Evolutionary conservation across 2,329 filamentous ascomycete genomes (phyloP), one percentile per base, ranked within the genome.

Genomic region (Fusarium sp.): DNA sequence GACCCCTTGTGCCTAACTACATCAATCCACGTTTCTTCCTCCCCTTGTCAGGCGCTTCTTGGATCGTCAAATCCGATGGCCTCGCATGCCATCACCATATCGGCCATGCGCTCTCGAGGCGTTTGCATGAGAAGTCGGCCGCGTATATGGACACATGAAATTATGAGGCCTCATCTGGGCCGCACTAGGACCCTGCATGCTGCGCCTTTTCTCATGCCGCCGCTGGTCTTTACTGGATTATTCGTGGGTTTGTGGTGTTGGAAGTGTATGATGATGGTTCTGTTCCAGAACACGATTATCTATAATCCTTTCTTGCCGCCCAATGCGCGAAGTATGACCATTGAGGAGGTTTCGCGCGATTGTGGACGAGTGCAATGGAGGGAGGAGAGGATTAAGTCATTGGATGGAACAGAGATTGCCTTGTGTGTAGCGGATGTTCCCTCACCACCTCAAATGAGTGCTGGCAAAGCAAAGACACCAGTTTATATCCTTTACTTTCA

Each of bases 221-320:
- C 93, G 0, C 76, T 87, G 10, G 83, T 93, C 45, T 94, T 94
- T 76, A 78, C 84, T 17, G 89, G 91, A 3, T 83, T 95, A 38
- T 84, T 93, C 7, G 75, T 92, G 20, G 85, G 85, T 6, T 82
- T 95, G 17, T 95, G 87, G 86, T 83, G 81, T 4, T 89, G 87
- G 85, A 90, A 91, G 77, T 94, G 92, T 76, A 80, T 89, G 57
- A 92, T 93, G 89, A 89, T 94, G 82, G 84, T 95, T 32, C 73
- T 92, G 7, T 92, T 94, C 77, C 93, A 95, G 80, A 93, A 95
- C 76, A 91, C 91, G 77, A 93, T 95, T 77, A 92, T 95, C 64
- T 95, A 94, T 80, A 93, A 94, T 83, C 91, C 92, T 0, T 91
- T 91, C 48, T 81, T 94, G 54, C 92, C 92, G 20, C 92, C 92